Percentiles rank a stretch among this genome's conserved stretches.
These are phyloP conservation scores for Lepiota venenata DNA, from an alignment of 768 basidiomycete species.

Conservation along the genomic window DNA sequence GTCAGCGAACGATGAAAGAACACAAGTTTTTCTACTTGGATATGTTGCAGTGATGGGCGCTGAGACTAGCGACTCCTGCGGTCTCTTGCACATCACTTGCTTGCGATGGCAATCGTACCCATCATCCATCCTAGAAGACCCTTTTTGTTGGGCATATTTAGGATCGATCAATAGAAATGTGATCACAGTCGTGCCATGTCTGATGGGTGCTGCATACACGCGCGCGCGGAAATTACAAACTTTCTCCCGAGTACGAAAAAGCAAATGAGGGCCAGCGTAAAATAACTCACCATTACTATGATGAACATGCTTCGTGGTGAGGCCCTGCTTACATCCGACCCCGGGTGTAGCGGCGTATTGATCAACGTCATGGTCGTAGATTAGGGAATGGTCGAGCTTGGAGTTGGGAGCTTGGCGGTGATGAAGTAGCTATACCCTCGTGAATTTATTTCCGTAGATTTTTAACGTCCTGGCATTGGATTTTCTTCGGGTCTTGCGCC, in stretches of 20 bases:
- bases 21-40: too few relatives aligned
- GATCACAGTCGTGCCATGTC: not conserved
- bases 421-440: not conserved
- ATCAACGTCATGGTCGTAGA: not conserved
- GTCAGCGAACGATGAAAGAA: too few relatives aligned
- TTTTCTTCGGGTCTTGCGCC: not conserved
- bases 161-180: not conserved
- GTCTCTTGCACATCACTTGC: too few relatives aligned
- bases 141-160: too few relatives aligned
- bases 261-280: not conserved
- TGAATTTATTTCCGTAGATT: not conserved
- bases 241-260: not conserved
- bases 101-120: too few relatives aligned
- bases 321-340: not conserved
- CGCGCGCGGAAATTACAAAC: too few relatives aligned
- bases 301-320: conserved; percentile 26
- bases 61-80: too few relatives aligned
- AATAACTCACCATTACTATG: conserved; percentile 44
- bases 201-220: not conserved
- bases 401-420: not conserved
- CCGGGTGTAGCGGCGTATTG: not conserved
- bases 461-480: not conserved
- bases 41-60: too few relatives aligned
- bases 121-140: too few relatives aligned
- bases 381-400: not conserved